Evolutionary conservation across 257 asterid genomes (phyloP).

Genomic region (Fraxinus pennsylvanica): DNA sequence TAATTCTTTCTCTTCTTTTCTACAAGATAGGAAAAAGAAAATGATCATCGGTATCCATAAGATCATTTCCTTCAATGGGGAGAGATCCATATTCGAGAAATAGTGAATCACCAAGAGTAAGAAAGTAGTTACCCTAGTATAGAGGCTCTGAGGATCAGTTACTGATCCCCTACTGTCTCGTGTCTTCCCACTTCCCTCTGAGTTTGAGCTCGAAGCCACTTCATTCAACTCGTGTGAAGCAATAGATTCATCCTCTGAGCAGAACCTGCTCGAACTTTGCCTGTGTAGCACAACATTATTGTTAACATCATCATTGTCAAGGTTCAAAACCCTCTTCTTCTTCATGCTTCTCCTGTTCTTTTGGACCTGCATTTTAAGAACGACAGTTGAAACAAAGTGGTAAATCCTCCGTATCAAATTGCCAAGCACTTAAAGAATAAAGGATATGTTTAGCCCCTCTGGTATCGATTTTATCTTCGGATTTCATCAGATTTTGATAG

Average conservation of each 20-base stretch:
- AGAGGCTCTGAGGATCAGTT: constrained; percentile 62
- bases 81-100: not conserved
- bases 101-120: no score
- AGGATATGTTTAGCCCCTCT: no score
- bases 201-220: constrained; percentile 30
- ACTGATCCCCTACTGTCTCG: constrained; percentile 54
- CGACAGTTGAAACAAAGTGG: not conserved
- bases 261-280: constrained; percentile 37
- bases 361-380: constrained; percentile 33
- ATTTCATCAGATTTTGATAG: no score
- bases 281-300: constrained; percentile 20
- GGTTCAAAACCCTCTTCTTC: constrained; percentile 33
- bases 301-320: constrained; percentile 21
- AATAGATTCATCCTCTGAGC: constrained; percentile 43
- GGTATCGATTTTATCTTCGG: no score
- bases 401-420: not conserved
- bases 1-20: constrained; percentile 60
- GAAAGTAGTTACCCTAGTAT: constrained; percentile 47
- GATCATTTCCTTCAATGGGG: not conserved
- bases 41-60: not conserved
- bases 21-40: constrained; percentile 11
- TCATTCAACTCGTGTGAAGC: constrained; percentile 28
- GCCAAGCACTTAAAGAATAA: not conserved
- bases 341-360: constrained; percentile 44
- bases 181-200: constrained; percentile 34